A percentile compares a stretch with the other conserved stretches of the same genome.
phyloP scores from a whole-genome alignment of 2,329 filamentous ascomycete species.

The Clarireedia sp. region DNA sequence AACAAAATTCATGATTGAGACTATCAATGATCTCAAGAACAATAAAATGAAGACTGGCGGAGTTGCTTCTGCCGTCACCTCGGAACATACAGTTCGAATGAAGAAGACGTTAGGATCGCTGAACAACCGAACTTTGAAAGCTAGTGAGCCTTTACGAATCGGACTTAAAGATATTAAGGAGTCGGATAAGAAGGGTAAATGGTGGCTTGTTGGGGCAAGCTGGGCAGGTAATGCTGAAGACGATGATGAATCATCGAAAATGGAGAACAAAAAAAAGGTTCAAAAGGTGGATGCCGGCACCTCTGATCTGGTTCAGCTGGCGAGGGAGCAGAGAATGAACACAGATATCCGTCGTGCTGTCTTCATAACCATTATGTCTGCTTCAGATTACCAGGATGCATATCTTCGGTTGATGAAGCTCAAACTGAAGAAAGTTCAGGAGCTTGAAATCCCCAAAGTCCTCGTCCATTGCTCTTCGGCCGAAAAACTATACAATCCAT shows the following conservation, averaged over 20 bases:
- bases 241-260: constrained; percentile 20
- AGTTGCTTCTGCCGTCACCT: constrained; percentile 61
- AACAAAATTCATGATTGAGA: constrained; percentile 96
- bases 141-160: constrained; percentile 74
- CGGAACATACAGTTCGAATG: constrained; percentile 80
- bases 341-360: constrained; percentile 52
- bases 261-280: constrained; percentile 10
- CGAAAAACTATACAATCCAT: constrained; percentile 82
- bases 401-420: constrained; percentile 73
- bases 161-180: constrained; percentile 75
- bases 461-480: constrained; percentile 79
- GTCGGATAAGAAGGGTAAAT: constrained; percentile 83
- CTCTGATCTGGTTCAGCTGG: constrained; percentile 29
- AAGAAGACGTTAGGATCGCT: constrained; percentile 79
- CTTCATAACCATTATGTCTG: constrained; percentile 83
- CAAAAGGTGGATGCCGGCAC: constrained; percentile 28
- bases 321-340: constrained; percentile 31
- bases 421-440: constrained; percentile 75
- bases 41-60: constrained; percentile 76
- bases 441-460: constrained; percentile 79
- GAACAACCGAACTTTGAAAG: constrained; percentile 59
- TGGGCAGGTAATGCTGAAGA: constrained; percentile 48
- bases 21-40: constrained; percentile 89
- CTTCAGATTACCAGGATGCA: constrained; percentile 76
- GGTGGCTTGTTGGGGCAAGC: constrained; percentile 98